phyloP scores from a whole-genome alignment of 139 green algal species.

The Micractinium conductrix region DNA sequence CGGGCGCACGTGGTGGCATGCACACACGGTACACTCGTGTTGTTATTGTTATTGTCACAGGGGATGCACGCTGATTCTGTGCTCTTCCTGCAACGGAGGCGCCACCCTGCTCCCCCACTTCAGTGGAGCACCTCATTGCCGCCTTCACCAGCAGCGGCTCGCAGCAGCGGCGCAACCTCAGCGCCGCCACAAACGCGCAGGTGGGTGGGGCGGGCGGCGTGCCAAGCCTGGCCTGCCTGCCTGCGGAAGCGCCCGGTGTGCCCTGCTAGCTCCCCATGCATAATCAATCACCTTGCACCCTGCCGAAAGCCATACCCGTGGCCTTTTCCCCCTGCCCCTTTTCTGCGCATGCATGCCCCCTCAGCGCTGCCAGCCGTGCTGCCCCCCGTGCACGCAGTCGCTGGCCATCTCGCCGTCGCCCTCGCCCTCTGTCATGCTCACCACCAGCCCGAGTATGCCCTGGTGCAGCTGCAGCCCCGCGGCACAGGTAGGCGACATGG shows the following conservation, averaged over 20 bases:
- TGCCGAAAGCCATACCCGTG: no score
- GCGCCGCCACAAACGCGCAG: background rate
- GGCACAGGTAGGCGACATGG: background rate
- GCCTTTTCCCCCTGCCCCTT: no score
- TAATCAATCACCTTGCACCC: no score
- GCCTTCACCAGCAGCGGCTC: background rate
- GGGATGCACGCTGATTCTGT: no score
- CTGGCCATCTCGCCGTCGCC: background rate
- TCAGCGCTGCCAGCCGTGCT: no score
- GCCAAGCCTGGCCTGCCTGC: background rate
- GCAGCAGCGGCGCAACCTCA: constrained; percentile 1
- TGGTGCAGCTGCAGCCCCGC: background rate
- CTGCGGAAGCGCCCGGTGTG: background rate
- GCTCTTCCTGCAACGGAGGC: no score
- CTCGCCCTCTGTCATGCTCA: background rate
- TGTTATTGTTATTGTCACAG: background rate
- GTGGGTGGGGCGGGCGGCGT: no score
- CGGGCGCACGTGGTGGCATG: background rate
- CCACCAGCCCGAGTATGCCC: constrained; percentile 18
- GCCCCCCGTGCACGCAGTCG: background rate
- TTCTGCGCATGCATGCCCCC: no score
- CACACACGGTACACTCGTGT: no score
- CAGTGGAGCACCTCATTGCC: constrained; percentile 12
- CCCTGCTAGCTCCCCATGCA: no score
- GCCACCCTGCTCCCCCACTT: background rate